Evolutionary conservation across 2,329 filamentous ascomycete species (phyloP), one percentile per base, ranked within the genome.

Genomic region (Diaporthe humulicola): DNA sequence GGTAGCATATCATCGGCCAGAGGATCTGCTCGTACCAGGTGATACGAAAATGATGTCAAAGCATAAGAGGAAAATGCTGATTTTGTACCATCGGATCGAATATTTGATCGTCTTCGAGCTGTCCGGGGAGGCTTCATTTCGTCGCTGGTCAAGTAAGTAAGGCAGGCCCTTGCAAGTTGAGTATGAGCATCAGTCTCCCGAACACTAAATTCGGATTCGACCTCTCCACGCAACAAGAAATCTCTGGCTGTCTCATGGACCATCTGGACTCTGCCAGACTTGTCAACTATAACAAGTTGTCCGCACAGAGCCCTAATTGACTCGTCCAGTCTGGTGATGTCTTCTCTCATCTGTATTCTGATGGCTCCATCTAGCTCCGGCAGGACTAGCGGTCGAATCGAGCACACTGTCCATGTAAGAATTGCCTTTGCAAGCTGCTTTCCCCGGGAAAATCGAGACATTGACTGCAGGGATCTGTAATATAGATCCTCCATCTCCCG

Each of bases 221-320:
- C 33, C 33, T 36, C 33, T 36, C 33, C 33, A 8, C 4, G 8
- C 33, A 83, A 14, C 30, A 81, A 78, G 57, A 83, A 83, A 73
- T 81, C 78, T 72, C 82, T 79, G 28, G 83, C 84, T 19, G 84
- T 86, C 69, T 83, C 79, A 76, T 86, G 85, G 30, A 85, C 77
- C 78, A 85, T 82, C 48, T 82, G 78, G 2, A 85, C 79, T 61
- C 75, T 80, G 14, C 77, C 77, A 30, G 77, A 77, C 33, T 79
- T 81, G 75, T 85, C 83, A 17, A 85, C 77, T n/a, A 77, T 72
- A 6, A 85, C 81, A 30, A 86, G 78, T 61, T 86, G 81, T 9
- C 83, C 83, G 74, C 82, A 84, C 1, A 83, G 77, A 22, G 78
- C 75, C 17, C 71, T 67, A 40, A 83, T 79, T 73, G 79, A 78